Evolutionary conservation across 768 basidiomycete genomes (phyloP), one percentile per base, ranked within the genome.

Genomic region (Exidia glandulosa): DNA sequence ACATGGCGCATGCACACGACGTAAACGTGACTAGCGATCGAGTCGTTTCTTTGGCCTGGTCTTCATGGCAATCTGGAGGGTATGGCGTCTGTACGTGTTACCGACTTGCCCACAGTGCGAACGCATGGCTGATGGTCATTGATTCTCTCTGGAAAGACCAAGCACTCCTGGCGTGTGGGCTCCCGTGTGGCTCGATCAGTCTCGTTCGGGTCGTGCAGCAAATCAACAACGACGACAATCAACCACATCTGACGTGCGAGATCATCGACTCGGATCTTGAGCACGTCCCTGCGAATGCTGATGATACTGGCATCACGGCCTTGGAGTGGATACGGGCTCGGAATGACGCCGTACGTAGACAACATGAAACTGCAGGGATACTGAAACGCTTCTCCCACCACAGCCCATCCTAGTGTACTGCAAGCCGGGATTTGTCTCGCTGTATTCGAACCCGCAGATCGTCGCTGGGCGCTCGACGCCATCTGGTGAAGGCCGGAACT

Each of bases 11-110:
- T 63, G 66, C 81, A 3, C 66, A 71, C 32, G 75, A 75, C 7
- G 60, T 82, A 19, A 62, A 70, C 3, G 73, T 87, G 13, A 67
- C 77, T 33, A 75, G 85, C 29, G 74, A 75, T 52, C 90, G 88
- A 88, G 72, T 90, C 12, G 83, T 79, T 3, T 77, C 82, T 63
- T 65, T 86, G 16, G 76, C 82, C 0, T 83, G 84, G 73, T 80
- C 85, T 3, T 67, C 75, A 16, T 90, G 87, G 87, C 67, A 62
- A 10, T 45, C 66, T 45, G 62, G 66, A 0, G 66, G 71, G n/a
- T n/a, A n/a, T n/a, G n/a, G n/a, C n/a, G n/a, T n/a, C n/a, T 54
- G 71, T 69, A 59, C 78, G 88, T 85, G 63, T 69, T 76, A 32
- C 14, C 31, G 57, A 29, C 27, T 59, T 14, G 50, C 61, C n/a